Conservation (phyloP, 495 filamentous ascomycete genomes). For the Chlorociboria aeruginascens region DNA sequence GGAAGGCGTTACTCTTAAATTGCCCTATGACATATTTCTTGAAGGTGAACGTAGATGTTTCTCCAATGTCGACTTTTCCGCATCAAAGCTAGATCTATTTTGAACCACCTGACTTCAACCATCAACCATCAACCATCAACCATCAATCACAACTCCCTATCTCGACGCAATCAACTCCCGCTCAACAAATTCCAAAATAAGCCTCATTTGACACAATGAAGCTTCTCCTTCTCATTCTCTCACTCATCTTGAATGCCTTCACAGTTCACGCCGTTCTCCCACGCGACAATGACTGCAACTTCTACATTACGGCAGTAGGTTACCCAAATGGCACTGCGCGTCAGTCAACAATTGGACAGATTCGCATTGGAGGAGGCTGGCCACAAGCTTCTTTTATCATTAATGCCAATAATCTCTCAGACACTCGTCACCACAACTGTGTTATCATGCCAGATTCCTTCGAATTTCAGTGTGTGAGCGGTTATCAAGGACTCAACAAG, state of each 20-base stretch:
- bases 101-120: too few relatives aligned
- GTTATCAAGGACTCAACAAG: neutral
- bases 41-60: too few relatives aligned
- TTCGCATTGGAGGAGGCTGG: slow-evolving; percentile 11
- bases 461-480: slow-evolving; percentile 12
- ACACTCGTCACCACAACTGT: slow-evolving; percentile 11
- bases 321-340: slow-evolving; percentile 5
- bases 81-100: too few relatives aligned
- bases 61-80: too few relatives aligned
- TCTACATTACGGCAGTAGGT: slow-evolving; percentile 12
- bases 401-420: slow-evolving; percentile 1
- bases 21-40: too few relatives aligned
- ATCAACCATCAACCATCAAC: too few relatives aligned
- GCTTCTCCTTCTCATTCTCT: neutral
- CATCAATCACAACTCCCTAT: too few relatives aligned
- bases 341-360: slow-evolving; percentile 10
- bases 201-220: too few relatives aligned
- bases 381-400: slow-evolving; percentile 10
- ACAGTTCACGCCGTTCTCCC: slow-evolving; percentile 4
- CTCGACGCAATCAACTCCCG: too few relatives aligned
- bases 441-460: slow-evolving; percentile 3
- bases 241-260: neutral
- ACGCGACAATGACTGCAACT: slow-evolving; percentile 9
- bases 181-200: too few relatives aligned
- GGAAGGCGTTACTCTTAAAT: too few relatives aligned